A percentile compares a stretch with the other conserved stretches of the same genome.
These are phyloP conservation scores for Dendrocalamus latiflorus DNA, from an alignment of 202 grass and related monocot species.

Conservation along the genomic window DNA sequence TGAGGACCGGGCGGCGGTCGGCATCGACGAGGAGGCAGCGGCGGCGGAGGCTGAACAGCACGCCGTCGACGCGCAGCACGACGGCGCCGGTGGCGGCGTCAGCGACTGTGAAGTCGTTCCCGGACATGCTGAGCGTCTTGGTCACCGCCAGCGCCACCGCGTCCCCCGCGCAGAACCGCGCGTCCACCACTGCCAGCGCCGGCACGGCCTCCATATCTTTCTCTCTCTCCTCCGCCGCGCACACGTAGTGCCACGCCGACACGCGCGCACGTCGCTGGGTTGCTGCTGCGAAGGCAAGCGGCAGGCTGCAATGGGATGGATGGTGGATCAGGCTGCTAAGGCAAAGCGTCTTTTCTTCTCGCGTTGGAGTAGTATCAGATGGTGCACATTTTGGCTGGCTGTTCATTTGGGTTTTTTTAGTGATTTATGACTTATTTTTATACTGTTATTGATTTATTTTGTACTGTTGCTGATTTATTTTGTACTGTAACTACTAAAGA, in stretches of 20 bases:
- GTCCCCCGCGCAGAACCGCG: constrained; percentile 39
- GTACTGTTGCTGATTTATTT: too few relatives aligned
- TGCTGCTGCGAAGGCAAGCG: neutral
- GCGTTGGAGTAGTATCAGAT: too few relatives aligned
- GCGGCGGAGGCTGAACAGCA: constrained; percentile 30
- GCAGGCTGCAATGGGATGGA: neutral
- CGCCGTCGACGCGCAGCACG: constrained; percentile 44
- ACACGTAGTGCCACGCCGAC: neutral
- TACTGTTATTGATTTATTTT: too few relatives aligned
- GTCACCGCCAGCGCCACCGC: constrained; percentile 35
- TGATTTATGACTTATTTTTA: too few relatives aligned
- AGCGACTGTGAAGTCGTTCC: constrained; percentile 44
- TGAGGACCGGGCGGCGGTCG: constrained; percentile 42
- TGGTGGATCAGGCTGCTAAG: neutral
- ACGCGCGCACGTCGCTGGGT: neutral
- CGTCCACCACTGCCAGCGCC: constrained; percentile 48
- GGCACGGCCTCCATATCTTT: constrained; percentile 10
- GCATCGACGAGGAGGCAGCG: constrained; percentile 49
- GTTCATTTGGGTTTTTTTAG: too few relatives aligned
- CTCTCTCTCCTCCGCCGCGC: neutral
- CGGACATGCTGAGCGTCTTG: constrained; percentile 48
- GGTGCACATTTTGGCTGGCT: too few relatives aligned
- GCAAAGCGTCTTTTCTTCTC: too few relatives aligned
- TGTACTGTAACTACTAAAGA: too few relatives aligned
- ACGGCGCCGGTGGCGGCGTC: constrained; percentile 39